Percentiles rank a stretch among this genome's conserved stretches.
Evolutionary conservation across 2,329 filamentous ascomycete genomes (phyloP).

Genomic region (Claviceps citrina): DNA sequence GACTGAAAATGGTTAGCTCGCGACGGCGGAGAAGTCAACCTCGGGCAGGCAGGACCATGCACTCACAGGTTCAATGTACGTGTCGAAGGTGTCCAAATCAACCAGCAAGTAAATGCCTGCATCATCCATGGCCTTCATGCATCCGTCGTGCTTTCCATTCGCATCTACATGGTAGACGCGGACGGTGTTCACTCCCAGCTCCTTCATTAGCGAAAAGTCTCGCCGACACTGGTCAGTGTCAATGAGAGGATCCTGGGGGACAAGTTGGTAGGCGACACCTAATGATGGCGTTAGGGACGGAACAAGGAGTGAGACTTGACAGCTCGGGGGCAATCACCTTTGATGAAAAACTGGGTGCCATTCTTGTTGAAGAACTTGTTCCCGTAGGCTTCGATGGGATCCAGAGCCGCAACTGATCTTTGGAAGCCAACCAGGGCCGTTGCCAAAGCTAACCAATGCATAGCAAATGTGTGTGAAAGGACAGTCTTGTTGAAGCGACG

Average conservation of each 20-base stretch:
- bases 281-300: conserved; percentile 2
- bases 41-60: background rate
- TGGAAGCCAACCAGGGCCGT: conserved; percentile 21
- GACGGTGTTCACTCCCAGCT: conserved; percentile 67
- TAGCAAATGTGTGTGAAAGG: conserved; percentile 9
- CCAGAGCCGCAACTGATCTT: conserved; percentile 24
- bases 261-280: conserved; percentile 61
- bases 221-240: conserved; percentile 60
- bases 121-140: conserved; percentile 67
- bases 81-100: conserved; percentile 63
- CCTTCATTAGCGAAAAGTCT: conserved; percentile 64
- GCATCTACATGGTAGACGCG: conserved; percentile 80
- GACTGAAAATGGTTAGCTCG: conserved; percentile 22
- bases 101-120: conserved; percentile 73
- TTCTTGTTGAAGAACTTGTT: conserved; percentile 76
- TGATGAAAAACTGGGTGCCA: conserved; percentile 71
- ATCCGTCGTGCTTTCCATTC: conserved; percentile 53
- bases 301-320: background rate
- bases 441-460: conserved; percentile 23
- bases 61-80: conserved; percentile 49
- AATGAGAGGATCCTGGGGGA: conserved; percentile 55
- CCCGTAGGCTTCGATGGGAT: conserved; percentile 42
- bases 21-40: too few species aligned
- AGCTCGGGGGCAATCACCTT: conserved; percentile 37
- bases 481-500: background rate